Conservation (phyloP, 176 grass and related monocot genomes). For the Eragrostis nindensis region DNA sequence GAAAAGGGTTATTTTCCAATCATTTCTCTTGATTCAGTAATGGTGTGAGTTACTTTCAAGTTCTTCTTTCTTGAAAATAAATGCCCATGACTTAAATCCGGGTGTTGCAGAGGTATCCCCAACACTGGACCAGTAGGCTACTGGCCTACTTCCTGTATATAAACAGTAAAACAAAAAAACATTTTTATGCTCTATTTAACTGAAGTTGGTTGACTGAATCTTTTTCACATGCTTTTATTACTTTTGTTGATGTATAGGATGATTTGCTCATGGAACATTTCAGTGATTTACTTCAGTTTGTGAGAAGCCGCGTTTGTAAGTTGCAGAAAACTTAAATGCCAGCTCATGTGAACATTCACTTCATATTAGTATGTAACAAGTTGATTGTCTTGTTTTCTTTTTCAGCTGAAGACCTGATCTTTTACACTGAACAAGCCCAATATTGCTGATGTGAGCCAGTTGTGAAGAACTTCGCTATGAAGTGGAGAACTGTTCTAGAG, state of each 20-base stretch:
- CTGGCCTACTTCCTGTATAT: not conserved
- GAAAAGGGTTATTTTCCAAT: not conserved
- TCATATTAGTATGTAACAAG: conserved; percentile 17
- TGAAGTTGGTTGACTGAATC: not conserved
- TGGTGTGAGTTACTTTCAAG: not conserved
- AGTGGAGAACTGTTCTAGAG: conserved; percentile 79
- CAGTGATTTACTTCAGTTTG: conserved; percentile 68
- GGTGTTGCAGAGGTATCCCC: not conserved
- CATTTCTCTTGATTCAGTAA: not conserved
- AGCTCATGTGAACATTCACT: conserved; percentile 5
- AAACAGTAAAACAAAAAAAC: not conserved
- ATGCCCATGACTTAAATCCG: not conserved
- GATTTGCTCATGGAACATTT: conserved; percentile 92
- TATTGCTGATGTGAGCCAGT: conserved; percentile 61
- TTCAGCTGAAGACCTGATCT: conserved; percentile 79
- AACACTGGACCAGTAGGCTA: not conserved
- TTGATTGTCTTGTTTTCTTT: conserved; percentile 37
- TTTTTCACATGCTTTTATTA: not conserved
- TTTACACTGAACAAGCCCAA: conserved; percentile 46
- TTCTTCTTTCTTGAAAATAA: not conserved
- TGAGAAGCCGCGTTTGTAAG: conserved; percentile 71
- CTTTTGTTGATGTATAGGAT: conserved; percentile 59
- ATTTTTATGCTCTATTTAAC: not conserved
- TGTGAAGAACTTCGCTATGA: conserved; percentile 77
- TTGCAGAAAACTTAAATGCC: conserved; percentile 33